These are phyloP conservation scores for Dictyostelium purpureum DNA, from an alignment of 78 protist genomes.

Conservation along the genomic window DNA sequence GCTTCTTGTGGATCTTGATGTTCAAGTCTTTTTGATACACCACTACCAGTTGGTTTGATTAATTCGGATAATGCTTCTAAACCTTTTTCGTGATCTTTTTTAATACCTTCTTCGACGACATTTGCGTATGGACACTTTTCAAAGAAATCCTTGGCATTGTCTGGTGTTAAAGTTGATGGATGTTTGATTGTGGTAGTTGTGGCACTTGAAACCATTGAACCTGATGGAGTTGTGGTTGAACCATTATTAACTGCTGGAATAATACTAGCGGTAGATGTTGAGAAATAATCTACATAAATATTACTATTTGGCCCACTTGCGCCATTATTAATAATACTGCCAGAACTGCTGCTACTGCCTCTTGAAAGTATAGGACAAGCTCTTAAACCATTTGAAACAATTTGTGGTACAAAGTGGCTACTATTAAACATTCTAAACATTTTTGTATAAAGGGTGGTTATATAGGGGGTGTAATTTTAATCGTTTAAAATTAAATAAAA, in stretches of 20 bases:
- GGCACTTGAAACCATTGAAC: too few relatives aligned
- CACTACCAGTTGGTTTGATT: constrained; percentile 61
- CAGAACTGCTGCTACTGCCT: background rate
- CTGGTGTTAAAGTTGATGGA: constrained; percentile 66
- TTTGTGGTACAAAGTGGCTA: background rate
- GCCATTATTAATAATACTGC: background rate
- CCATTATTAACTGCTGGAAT: background rate
- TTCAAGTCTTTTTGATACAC: background rate
- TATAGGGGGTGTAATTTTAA: background rate
- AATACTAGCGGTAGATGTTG: background rate
- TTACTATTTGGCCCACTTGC: background rate
- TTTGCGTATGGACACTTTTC: constrained; percentile 71
- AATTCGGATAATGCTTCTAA: constrained; percentile 52
- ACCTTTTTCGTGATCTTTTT: constrained; percentile 52
- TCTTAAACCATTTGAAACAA: background rate
- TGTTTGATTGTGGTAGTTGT: background rate
- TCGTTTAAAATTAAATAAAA: background rate
- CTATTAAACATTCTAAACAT: background rate
- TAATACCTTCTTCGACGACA: constrained; percentile 55
- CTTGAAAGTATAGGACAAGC: constrained; percentile 4
- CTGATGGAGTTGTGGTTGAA: background rate
- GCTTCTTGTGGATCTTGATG: background rate
- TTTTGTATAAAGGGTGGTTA: background rate
- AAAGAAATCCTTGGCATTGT: constrained; percentile 72
- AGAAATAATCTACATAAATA: too few relatives aligned